Base-by-base conservation (phyloP, 768 basidiomycete genomes). In the Tephrocybe sp. region DNA sequence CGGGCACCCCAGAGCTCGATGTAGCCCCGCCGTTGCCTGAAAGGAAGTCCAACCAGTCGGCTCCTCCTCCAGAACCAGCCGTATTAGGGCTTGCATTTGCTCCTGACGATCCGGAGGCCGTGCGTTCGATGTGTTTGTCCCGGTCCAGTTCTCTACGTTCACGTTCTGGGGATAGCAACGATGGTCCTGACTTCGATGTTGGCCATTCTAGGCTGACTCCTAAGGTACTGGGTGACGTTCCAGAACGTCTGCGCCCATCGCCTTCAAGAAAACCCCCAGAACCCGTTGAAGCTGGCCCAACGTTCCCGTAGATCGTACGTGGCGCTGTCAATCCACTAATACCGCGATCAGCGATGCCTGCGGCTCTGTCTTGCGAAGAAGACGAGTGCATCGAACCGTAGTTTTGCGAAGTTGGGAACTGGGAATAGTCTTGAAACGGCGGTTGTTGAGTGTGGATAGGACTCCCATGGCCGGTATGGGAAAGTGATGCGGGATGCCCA, bases 21-120 rank as follows among this genome's bases (percentile, higher is more conserved):
- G 44, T 31, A 9, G 23, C 11, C 5, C 8, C 26, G 2, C 32
- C 30, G 5, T 35, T 54, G 23, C 53, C 53, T 10, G 53, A 54
- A 19, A 54, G 13, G 45, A 50, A 54, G 16, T 54, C 44, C 33
- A 54, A 20, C 53, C 53, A 54, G 8, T 34, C 53, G 1, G 53
- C 4, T 14, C 53, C 53, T 44, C 43, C 53, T 44, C 43, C 43
- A 4, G 33, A 12, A 36, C 45, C 12, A n/a, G 31, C 32, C 13
- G 43, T 41, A 19, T 16, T 40, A 11, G 51, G 9, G 16, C 12
- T 36, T 32, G 43, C 9, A 17, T 38, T 33, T 20, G 26, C 45
- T 41, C 45, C 51, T 4, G 51, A 46, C 2, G 51, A 47, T 8
- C 52, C 52, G 2, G 52, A 53, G 14, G 34, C 11, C 10, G 52